Evolutionary conservation across 345 rosid species (phyloP).

Genomic region (Cochlearia excelsa): DNA sequence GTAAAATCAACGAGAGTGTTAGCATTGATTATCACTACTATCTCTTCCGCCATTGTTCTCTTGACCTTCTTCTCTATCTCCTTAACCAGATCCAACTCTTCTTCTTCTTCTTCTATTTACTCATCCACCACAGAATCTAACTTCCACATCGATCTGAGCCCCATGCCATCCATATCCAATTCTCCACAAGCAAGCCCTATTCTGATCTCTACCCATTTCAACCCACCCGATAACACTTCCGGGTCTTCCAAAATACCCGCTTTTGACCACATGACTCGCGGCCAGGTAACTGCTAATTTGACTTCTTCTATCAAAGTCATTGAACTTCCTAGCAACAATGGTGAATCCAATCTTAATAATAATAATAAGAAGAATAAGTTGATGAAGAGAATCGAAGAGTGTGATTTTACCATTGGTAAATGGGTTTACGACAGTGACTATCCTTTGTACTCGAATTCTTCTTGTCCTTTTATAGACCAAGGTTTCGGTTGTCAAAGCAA

Average conservation of each 20-base stretch:
- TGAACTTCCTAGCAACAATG: conserved; percentile 36
- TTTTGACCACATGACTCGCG: conserved; percentile 25
- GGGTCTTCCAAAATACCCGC: conserved; percentile 40
- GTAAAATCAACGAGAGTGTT: conserved; percentile 59
- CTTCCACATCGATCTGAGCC: conserved; percentile 31
- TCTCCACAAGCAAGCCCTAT: conserved; percentile 32
- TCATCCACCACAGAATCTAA: not conserved
- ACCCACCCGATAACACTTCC: conserved; percentile 38
- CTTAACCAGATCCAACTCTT: conserved; percentile 54
- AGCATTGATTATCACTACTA: conserved; percentile 43
- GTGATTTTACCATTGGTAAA: conserved; percentile 68
- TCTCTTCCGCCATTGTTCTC: conserved; percentile 59
- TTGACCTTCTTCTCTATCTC: conserved; percentile 53
- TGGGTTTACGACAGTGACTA: conserved; percentile 79
- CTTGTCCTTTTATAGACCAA: conserved; percentile 93
- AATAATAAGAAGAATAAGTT: conserved; percentile 36
- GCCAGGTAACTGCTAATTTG: conserved; percentile 28
- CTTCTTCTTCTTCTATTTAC: conserved; percentile 20
- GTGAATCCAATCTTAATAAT: not conserved
- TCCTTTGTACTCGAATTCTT: conserved; percentile 63
- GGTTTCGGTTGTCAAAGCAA: conserved; percentile 79
- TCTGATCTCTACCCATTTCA: conserved; percentile 39
- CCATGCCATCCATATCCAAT: conserved; percentile 22
- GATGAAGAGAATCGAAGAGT: conserved; percentile 36
- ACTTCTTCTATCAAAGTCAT: conserved; percentile 30